phyloP scores from a whole-genome alignment of 768 basidiomycete genomes.

The Termitomyces sp. region DNA sequence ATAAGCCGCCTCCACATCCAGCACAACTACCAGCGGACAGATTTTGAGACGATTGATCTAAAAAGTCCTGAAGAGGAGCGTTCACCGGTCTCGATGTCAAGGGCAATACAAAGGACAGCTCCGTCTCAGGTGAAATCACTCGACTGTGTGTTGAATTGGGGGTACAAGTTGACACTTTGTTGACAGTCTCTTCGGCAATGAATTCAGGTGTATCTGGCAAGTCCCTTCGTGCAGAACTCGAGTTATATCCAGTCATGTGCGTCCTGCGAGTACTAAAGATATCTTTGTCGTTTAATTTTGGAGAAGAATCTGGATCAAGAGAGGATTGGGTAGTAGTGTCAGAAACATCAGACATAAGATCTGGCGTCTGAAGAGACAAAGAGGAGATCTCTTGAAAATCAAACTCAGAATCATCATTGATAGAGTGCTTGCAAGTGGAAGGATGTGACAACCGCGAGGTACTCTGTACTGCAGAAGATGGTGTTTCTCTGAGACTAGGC shows the following conservation, averaged over 20 bases:
- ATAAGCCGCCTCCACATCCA: slow-evolving; percentile 54
- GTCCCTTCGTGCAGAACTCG: slow-evolving; percentile 18
- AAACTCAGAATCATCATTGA: not conserved
- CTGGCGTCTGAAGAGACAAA: slow-evolving; percentile 48
- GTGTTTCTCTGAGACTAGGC: slow-evolving; percentile 13
- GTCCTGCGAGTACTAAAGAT: slow-evolving; percentile 16
- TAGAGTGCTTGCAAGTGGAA: slow-evolving; percentile 13
- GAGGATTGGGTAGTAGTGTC: slow-evolving; percentile 50
- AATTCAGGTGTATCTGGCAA: slow-evolving; percentile 20
- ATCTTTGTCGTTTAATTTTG: slow-evolving; percentile 22
- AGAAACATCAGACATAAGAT: slow-evolving; percentile 54
- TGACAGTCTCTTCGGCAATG: slow-evolving; percentile 25
- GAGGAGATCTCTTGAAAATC: slow-evolving; percentile 8
- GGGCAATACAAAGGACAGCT: not conserved
- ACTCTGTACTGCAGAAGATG: not conserved
- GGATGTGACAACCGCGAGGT: slow-evolving; percentile 13
- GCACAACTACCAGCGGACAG: slow-evolving; percentile 45
- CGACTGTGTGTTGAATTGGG: slow-evolving; percentile 16
- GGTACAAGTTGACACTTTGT: slow-evolving; percentile 27
- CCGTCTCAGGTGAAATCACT: not conserved
- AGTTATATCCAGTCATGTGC: slow-evolving; percentile 9
- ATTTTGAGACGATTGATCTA: not conserved
- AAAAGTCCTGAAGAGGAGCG: slow-evolving; percentile 5
- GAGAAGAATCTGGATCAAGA: slow-evolving; percentile 49
- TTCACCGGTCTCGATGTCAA: not conserved